phyloP scores from a whole-genome alignment of 495 filamentous ascomycete species.

The Neohortaea acidophila region DNA sequence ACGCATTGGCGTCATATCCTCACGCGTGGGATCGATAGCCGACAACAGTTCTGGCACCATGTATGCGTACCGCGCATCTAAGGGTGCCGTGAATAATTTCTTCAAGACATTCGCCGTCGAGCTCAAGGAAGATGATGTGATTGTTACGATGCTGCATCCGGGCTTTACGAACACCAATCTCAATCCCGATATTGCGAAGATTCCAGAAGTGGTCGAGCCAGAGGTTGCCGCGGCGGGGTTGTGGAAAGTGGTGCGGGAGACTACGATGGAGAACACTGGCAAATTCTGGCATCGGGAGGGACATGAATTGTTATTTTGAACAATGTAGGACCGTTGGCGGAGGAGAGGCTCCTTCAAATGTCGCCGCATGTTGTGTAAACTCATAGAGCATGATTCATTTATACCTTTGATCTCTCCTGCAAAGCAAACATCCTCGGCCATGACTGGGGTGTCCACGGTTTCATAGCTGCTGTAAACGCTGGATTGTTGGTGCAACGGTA shows the following conservation, averaged over 20 bases:
- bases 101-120: slow-evolving; percentile 29
- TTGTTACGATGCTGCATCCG: slow-evolving; percentile 28
- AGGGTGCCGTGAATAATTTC: slow-evolving; percentile 37
- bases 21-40: slow-evolving; percentile 28
- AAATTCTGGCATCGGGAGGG: slow-evolving; percentile 29
- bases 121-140: slow-evolving; percentile 23
- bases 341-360: too few relatives aligned
- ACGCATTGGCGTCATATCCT: slow-evolving; percentile 27
- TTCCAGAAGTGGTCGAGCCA: slow-evolving; percentile 25
- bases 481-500: too few relatives aligned
- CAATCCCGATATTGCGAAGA: not conserved
- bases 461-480: too few relatives aligned
- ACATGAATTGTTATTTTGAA: slow-evolving; percentile 23
- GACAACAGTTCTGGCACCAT: slow-evolving; percentile 51
- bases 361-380: too few relatives aligned
- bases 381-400: too few relatives aligned
- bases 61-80: slow-evolving; percentile 62
- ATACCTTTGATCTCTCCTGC: too few relatives aligned
- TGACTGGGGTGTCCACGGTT: too few relatives aligned
- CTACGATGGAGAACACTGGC: slow-evolving; percentile 23
- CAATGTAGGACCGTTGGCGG: too few relatives aligned
- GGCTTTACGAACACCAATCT: slow-evolving; percentile 24
- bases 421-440: too few relatives aligned
- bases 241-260: slow-evolving; percentile 24
- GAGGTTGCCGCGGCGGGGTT: slow-evolving; percentile 26